Evolutionary conservation across 2,329 filamentous ascomycete species (phyloP), one percentile per base, ranked within the genome.

Genomic region (Colletotrichum sublineola): DNA sequence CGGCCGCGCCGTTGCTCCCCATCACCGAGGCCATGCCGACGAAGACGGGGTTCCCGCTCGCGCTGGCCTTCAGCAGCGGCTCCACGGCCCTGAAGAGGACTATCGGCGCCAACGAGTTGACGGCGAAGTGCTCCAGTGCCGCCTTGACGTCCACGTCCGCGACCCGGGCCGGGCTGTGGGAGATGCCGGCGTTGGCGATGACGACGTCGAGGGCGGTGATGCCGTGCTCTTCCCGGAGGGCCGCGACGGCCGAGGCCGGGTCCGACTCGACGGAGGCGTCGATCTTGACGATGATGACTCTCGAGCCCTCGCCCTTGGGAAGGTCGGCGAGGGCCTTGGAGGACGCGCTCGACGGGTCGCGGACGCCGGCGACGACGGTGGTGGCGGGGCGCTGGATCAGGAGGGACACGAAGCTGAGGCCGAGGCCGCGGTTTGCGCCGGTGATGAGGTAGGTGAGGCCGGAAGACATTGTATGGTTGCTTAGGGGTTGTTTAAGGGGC

Each of bases 121-220:
- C 73, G 1, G 81, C 75, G 61, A 86, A 76, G 74, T 85, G 81
- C 1, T 79, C 75, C 2, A 76, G 57, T 0, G 80, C 78, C 0
- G 71, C 52, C 0, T 82, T 78, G 0, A 75, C 72, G 0, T 80
- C 79, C 40, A 75, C 82, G 9, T 75, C 64, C 9, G 77, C 76
- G 4, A 75, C 76, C 15, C 18, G 4, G 60, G 2, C 8, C 7
- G 46, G 5, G 38, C 36, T 33, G 66, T 60, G 14, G 11, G 66
- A 38, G 33, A 86, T 83, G 12, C 82, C 86, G 0, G 87, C 87
- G 76, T 89, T 90, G 65, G 87, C 84, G 66, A 90, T 84, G 5
- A 89, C 83, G 12, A 87, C 76, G 75, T 90, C 87, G 5, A 90
- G 77, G 42, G 80, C 76, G 8, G 76, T 73, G 67, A 89, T 83